Conservation (phyloP, 75 land plant genomes). For the Larix kaempferi region DNA sequence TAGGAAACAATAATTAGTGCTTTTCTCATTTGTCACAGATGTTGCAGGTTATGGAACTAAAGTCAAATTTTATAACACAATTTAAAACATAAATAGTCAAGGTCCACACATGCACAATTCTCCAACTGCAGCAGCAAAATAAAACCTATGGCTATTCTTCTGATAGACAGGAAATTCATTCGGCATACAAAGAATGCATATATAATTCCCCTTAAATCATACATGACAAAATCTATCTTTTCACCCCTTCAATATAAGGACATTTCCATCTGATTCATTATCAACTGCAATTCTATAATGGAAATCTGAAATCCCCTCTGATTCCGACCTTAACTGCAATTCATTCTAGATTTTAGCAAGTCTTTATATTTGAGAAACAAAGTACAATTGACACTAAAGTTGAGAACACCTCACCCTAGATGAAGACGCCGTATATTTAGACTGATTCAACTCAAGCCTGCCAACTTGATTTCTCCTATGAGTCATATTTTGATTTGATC, state of each 20-base stretch:
- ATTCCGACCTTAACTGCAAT: background rate
- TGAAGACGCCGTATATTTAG: slow-evolving; percentile 8
- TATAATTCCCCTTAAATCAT: background rate
- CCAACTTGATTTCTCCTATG: slow-evolving; percentile 1
- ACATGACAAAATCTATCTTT: too few relatives aligned
- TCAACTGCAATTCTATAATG: too few relatives aligned
- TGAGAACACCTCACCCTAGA: slow-evolving; percentile 6
- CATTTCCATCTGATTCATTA: too few relatives aligned
- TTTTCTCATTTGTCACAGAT: background rate
- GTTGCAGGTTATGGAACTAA: too few relatives aligned
- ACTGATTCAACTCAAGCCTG: background rate
- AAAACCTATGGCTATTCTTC: background rate
- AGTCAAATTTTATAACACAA: background rate
- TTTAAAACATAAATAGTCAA: background rate
- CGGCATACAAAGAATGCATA: background rate
- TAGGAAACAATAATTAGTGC: background rate
- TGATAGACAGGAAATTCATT: background rate
- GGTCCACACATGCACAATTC: background rate
- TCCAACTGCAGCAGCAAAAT: slow-evolving; percentile 2
- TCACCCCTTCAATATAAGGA: too few relatives aligned
- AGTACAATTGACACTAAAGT: background rate
- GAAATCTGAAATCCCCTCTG: background rate
- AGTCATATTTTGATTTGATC: slow-evolving; percentile 1
- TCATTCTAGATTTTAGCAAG: background rate
- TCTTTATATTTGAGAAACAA: background rate